phyloP scores from a whole-genome alignment of 2,329 filamentous ascomycete genomes.

The Tolypocladium tundrense region DNA sequence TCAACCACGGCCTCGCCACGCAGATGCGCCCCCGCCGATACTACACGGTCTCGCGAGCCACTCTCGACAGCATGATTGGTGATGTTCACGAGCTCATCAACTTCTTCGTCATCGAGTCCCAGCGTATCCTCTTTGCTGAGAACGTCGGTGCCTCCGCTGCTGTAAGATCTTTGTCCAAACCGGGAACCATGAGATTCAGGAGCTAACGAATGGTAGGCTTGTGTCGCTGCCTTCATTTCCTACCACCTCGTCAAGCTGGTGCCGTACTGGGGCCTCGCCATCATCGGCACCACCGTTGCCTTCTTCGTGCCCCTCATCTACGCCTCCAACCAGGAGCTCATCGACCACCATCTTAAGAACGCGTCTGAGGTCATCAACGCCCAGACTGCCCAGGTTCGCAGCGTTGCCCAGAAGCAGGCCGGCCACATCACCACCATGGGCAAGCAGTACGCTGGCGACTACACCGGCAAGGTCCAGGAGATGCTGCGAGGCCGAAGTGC shows the following conservation, averaged over 20 bases:
- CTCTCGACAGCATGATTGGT: conserved; percentile 48
- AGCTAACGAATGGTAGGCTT: conserved; percentile 34
- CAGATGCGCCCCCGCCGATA: conserved; percentile 59
- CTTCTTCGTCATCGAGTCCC: conserved; percentile 61
- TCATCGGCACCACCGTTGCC: conserved; percentile 46
- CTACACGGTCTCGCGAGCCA: conserved; percentile 54
- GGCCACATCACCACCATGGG: conserved; percentile 50
- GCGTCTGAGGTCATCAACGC: conserved; percentile 47
- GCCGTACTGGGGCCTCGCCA: conserved; percentile 57
- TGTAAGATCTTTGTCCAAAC: conserved; percentile 32
- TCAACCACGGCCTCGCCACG: conserved; percentile 52
- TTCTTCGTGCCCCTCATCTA: conserved; percentile 58
- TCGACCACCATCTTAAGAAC: conserved; percentile 51
- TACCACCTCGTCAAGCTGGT: conserved; percentile 62
- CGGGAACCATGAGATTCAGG: conserved; percentile 3
- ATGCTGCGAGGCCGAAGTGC: conserved; percentile 42
- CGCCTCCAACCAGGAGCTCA: conserved; percentile 58
- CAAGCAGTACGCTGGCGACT: conserved; percentile 59
- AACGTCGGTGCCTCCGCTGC: conserved; percentile 49
- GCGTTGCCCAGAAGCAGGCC: conserved; percentile 53
- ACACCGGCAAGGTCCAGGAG: conserved; percentile 57
- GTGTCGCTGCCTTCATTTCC: conserved; percentile 50
- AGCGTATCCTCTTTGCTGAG: conserved; percentile 59
- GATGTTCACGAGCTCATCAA: conserved; percentile 60
- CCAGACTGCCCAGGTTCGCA: conserved; percentile 53